Conservation (phyloP, 352 stramenopile species). For the Globisporangium ultimum region DNA sequence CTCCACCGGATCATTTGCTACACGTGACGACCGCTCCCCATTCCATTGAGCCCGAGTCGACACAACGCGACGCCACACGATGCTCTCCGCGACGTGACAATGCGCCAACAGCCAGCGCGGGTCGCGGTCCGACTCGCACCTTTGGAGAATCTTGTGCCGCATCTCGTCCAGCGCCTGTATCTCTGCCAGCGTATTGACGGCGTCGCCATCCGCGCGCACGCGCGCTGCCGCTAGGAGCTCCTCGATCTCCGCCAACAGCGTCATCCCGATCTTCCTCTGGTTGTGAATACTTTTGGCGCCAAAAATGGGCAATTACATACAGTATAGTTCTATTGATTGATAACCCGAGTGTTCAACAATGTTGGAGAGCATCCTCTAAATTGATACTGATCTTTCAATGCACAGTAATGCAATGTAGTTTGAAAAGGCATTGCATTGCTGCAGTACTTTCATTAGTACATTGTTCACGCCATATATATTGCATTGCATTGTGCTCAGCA, state of each 20-base stretch:
- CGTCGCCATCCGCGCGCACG: neutral
- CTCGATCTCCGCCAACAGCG: neutral
- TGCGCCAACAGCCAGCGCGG: slow-evolving; percentile 11
- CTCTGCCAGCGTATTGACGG: neutral
- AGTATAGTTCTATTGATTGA: too few species aligned
- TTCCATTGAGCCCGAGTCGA: neutral
- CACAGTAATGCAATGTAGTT: too few species aligned
- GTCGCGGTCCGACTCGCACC: slow-evolving; percentile 4
- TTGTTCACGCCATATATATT: too few species aligned
- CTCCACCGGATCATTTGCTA: neutral
- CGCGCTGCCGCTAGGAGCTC: neutral
- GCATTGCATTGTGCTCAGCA: too few species aligned
- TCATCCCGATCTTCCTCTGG: neutral
- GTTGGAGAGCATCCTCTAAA: too few species aligned
- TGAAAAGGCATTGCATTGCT: too few species aligned
- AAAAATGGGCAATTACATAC: neutral
- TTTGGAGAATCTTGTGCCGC: slow-evolving; percentile 2
- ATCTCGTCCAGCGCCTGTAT: neutral
- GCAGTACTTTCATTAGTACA: too few species aligned
- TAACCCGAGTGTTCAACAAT: too few species aligned
- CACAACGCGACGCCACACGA: slow-evolving; percentile 2
- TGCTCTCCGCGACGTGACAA: slow-evolving; percentile 7
- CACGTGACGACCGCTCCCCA: neutral
- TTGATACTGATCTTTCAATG: neutral
- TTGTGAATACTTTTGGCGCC: neutral